A percentile compares a stretch with the other conserved stretches of the same genome.
phyloP scores from a whole-genome alignment of 192 early-diverging fungal species.

The Coemansia pectinata region DNA sequence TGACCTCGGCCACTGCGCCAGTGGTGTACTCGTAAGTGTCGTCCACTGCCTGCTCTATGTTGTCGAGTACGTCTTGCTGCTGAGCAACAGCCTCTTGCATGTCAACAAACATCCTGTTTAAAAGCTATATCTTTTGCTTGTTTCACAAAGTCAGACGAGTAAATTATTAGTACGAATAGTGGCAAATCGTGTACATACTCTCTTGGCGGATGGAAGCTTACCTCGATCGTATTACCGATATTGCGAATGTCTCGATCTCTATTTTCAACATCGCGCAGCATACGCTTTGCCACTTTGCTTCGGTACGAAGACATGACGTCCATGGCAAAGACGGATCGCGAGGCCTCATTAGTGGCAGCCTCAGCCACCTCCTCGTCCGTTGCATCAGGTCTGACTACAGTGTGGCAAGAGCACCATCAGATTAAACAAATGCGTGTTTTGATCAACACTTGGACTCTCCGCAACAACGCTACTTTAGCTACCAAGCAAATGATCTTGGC shows the following conservation, averaged over 20 bases:
- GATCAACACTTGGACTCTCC: background rate
- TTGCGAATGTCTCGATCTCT: conserved; percentile 47
- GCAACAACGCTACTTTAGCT: background rate
- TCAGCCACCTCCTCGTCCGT: conserved; percentile 48
- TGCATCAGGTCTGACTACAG: conserved; percentile 44
- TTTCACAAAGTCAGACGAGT: background rate
- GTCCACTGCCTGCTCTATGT: conserved; percentile 51
- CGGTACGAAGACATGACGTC: conserved; percentile 51
- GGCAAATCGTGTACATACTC: background rate
- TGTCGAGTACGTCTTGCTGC: conserved; percentile 53
- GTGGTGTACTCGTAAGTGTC: conserved; percentile 31
- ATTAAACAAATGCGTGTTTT: background rate
- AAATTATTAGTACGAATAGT: background rate
- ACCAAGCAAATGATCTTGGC: background rate
- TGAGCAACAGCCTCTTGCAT: conserved; percentile 38
- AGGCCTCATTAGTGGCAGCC: conserved; percentile 35
- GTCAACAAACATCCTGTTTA: conserved; percentile 50
- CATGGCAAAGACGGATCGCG: conserved; percentile 52
- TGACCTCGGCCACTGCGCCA: conserved; percentile 22
- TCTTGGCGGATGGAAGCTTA: conserved; percentile 10
- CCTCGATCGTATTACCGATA: conserved; percentile 44
- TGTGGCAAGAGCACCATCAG: background rate
- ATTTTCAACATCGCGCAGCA: conserved; percentile 52
- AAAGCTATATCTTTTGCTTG: conserved; percentile 16
- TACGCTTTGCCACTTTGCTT: conserved; percentile 40